These are phyloP conservation scores for Sindora glabra DNA, from an alignment of 306 rosid genomes.

Conservation along the genomic window DNA sequence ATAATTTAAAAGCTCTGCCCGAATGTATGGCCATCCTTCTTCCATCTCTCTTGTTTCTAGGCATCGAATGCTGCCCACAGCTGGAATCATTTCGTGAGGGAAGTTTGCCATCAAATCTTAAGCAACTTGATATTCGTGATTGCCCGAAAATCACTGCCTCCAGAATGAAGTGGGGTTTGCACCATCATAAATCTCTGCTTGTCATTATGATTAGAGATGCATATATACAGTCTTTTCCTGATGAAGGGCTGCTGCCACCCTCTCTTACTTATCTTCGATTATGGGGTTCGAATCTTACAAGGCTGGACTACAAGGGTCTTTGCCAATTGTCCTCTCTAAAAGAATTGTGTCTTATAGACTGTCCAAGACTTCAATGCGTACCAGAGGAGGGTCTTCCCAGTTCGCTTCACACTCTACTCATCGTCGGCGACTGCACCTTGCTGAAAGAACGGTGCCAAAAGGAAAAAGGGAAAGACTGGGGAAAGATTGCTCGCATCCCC, in stretches of 20 bases:
- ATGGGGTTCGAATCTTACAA: neutral
- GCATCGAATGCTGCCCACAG: neutral
- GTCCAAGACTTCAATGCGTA: neutral
- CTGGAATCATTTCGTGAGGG: neutral
- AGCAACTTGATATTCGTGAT: rapidly evolving
- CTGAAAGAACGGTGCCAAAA: neutral
- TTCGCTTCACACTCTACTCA: neutral
- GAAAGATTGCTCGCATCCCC: neutral
- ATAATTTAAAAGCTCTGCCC: conserved; percentile 1
- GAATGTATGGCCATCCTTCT: conserved; percentile 4
- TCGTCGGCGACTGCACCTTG: neutral
- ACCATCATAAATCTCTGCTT: neutral
- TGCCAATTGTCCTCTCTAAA: neutral
- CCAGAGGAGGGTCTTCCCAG: neutral
- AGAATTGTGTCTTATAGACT: rapidly evolving
- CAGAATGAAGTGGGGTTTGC: neutral
- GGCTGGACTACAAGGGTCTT: neutral
- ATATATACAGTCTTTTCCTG: neutral
- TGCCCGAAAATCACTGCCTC: neutral
- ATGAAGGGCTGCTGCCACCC: neutral
- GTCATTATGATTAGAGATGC: neutral
- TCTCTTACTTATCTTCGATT: neutral
- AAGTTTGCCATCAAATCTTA: neutral
- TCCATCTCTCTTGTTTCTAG: neutral
- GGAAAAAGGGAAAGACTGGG: neutral